Percentiles rank a stretch among this genome's conserved stretches.
These are phyloP conservation scores for Babesia microti DNA, from an alignment of 169 alveolate species.

Conservation along the genomic window DNA sequence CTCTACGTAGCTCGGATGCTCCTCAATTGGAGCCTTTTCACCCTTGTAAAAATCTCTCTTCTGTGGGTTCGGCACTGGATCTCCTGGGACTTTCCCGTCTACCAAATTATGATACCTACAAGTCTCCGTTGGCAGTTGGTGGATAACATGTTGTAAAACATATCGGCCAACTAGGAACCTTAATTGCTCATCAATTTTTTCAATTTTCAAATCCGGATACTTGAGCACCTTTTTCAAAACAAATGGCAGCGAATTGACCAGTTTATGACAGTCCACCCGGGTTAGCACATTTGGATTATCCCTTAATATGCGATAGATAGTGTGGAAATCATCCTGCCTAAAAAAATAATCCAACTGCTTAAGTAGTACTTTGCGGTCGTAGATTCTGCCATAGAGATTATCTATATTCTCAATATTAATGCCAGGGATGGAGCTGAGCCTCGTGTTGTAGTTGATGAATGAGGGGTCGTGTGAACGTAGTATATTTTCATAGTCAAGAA, in stretches of 20 bases:
- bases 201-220: constrained; percentile 46
- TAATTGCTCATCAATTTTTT: constrained; percentile 42
- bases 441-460: constrained; percentile 58
- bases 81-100: constrained; percentile 34
- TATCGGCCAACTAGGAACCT: constrained; percentile 48
- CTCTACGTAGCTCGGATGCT: constrained; percentile 28
- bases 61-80: constrained; percentile 26
- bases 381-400: constrained; percentile 55
- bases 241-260: constrained; percentile 45
- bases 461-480: constrained; percentile 48
- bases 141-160: constrained; percentile 48
- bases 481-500: constrained; percentile 56
- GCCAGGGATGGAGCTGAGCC: constrained; percentile 47
- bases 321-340: constrained; percentile 55
- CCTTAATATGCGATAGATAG: constrained; percentile 43
- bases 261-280: constrained; percentile 41
- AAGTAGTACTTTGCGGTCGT: constrained; percentile 48
- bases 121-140: constrained; percentile 31
- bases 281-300: constrained; percentile 53
- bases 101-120: constrained; percentile 17
- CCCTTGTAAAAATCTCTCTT: constrained; percentile 28
- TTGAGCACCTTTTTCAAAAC: constrained; percentile 39
- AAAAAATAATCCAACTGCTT: constrained; percentile 57
- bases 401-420: constrained; percentile 45
- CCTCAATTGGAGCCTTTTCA: constrained; percentile 36